Conservation (phyloP, 2,329 filamentous ascomycete species). For the Acrodontium crateriforme region DNA sequence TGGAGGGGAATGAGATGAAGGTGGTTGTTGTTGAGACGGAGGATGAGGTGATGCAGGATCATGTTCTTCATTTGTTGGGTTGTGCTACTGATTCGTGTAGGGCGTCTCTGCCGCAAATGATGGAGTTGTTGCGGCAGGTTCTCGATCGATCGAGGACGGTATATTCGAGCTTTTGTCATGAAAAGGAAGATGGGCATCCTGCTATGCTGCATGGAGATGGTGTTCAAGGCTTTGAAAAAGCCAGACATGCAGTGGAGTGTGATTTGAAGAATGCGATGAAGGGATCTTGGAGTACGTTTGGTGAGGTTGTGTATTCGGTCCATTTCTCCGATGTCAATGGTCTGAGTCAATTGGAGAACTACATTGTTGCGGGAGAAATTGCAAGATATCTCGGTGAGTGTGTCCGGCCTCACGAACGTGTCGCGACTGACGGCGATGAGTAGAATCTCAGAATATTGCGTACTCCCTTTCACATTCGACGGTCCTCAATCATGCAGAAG, state of each 20-base stretch:
- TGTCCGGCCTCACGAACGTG: not conserved
- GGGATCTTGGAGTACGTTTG: conserved; percentile 9
- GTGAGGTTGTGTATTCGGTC: conserved; percentile 17
- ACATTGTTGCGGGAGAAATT: conserved; percentile 23
- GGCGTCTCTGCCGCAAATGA: conserved; percentile 13
- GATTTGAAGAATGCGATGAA: conserved; percentile 18
- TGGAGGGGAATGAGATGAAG: conserved; percentile 11
- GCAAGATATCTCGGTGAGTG: conserved; percentile 18
- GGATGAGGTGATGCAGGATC: conserved; percentile 20
- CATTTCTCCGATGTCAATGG: conserved; percentile 25
- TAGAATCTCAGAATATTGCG: conserved; percentile 16
- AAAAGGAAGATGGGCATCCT: conserved; percentile 19
- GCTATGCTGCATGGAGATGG: conserved; percentile 15
- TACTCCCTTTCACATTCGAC: conserved; percentile 23
- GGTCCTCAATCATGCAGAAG: conserved; percentile 16
- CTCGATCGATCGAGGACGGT: conserved; percentile 14
- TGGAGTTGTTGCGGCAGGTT: conserved; percentile 18
- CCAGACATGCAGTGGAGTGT: conserved; percentile 19
- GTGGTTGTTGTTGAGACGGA: conserved; percentile 16
- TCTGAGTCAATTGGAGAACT: conserved; percentile 22
- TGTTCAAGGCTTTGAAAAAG: conserved; percentile 15
- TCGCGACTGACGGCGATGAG: too few relatives aligned
- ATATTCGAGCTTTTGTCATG: conserved; percentile 18
- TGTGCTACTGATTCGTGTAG: conserved; percentile 16
- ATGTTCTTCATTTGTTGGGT: conserved; percentile 19